Evolutionary conservation across 2,329 filamentous ascomycete species (phyloP), one percentile per base, ranked within the genome.

Genomic region (Hortaea sp.): DNA sequence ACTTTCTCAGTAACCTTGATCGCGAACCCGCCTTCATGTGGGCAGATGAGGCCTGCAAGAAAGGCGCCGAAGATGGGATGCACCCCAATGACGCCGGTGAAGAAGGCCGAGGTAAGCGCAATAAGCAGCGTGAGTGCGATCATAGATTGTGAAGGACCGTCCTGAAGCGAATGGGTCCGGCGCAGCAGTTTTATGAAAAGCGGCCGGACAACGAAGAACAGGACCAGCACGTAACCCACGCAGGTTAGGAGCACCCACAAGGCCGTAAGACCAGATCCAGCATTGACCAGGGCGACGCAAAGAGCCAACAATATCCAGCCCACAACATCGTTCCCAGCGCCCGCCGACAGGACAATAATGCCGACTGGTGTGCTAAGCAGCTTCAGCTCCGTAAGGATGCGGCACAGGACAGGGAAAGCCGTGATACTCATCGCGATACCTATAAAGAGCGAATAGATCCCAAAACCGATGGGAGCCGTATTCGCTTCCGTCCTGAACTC

Each of bases 51-150:
- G 1, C 90, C 90, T 38, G 90, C 79, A 48, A 95, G 73, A 63
- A 97, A 97, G 3, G 84, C 88, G 38, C 90, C 90, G 58, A 97
- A 97, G 61, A 97, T 95, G 46, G 90, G 79, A 63, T 97, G 90
- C 1, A 95, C 82, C 41, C 90, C 90, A 59, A 97, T 95, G 49
- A 92, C 84, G 46, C 83, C 81, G 0, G 88, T 94, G 61, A 94
- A 94, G 72, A 89, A 94, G 4, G 88, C 76, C 0, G 87, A 92
- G 0, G 77, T 73, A 11, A 97, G 73, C 0, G 84, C 82, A 44
- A 95, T 73, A 29, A 95, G 69, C 4, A 95, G 68, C 0, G 89
- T 95, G 29, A 95, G 66, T 9, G 84, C 82, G 37, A 95, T 85
- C 57, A 94, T 84, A 5, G 79, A 77, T 63, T 95, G 89, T 2